These are phyloP conservation scores for Dendryphion nanum DNA, from an alignment of 2,329 filamentous ascomycete genomes.

Conservation along the genomic window DNA sequence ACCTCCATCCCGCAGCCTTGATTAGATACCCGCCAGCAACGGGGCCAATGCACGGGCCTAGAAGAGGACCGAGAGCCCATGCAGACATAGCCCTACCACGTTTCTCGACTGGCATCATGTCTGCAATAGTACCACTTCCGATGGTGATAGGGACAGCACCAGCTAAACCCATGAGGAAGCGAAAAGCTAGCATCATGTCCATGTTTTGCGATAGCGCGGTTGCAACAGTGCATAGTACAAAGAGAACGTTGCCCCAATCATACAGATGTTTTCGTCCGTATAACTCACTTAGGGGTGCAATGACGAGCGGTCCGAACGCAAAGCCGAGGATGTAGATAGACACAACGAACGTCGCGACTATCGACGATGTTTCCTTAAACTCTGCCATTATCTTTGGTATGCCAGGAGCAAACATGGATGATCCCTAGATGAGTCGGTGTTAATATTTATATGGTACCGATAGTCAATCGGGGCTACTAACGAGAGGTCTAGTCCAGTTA, in stretches of 20 bases:
- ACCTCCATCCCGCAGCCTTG: constrained; percentile 9
- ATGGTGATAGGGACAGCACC: constrained; percentile 13
- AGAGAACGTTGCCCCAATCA: constrained; percentile 41
- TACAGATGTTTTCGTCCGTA: constrained; percentile 17
- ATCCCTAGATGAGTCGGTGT: too few species aligned
- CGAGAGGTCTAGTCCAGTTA: not conserved
- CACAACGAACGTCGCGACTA: constrained; percentile 12
- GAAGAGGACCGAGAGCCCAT: constrained; percentile 18
- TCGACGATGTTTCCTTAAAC: constrained; percentile 8
- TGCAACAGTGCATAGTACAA: constrained; percentile 45
- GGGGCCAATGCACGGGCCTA: constrained; percentile 27
- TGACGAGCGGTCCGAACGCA: constrained; percentile 12
- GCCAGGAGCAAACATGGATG: constrained; percentile 20
- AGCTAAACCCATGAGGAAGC: constrained; percentile 6
- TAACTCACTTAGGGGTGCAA: constrained; percentile 18
- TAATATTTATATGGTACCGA: too few species aligned
- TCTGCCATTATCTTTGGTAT: constrained; percentile 15
- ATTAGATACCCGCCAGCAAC: constrained; percentile 12
- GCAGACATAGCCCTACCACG: constrained; percentile 14
- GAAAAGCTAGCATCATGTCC: constrained; percentile 10
- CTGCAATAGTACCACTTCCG: constrained; percentile 22
- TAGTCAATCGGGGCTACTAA: constrained; percentile 13
- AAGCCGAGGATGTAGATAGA: constrained; percentile 35
- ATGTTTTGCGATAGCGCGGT: constrained; percentile 32
- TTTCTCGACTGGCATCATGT: constrained; percentile 8